These are phyloP conservation scores for Pseudonitzschia multiseries DNA, from an alignment of 108 stramenopile species.

Conservation along the genomic window DNA sequence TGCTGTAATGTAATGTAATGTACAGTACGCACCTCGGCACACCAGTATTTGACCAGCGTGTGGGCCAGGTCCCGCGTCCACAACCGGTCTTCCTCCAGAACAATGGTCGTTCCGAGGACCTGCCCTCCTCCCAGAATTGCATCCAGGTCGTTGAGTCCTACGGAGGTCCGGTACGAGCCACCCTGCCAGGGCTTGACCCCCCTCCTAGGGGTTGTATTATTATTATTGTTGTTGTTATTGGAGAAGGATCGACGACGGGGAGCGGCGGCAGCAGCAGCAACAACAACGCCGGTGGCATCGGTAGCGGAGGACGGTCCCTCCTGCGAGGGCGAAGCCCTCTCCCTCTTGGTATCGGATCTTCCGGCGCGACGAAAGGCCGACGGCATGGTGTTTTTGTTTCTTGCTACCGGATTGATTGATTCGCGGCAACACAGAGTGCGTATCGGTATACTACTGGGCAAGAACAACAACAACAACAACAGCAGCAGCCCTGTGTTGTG, in stretches of 20 bases:
- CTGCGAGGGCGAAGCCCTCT: not conserved
- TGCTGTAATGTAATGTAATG: not conserved
- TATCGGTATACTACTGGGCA: too few relatives aligned
- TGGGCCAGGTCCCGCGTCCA: slow-evolving; percentile 65
- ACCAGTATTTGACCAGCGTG: slow-evolving; percentile 73
- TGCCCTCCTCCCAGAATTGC: slow-evolving; percentile 74
- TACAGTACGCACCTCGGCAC: slow-evolving; percentile 56
- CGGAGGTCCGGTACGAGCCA: slow-evolving; percentile 64
- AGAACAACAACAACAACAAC: too few relatives aligned
- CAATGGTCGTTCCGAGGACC: slow-evolving; percentile 63
- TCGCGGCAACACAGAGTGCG: too few relatives aligned
- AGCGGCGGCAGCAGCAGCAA: too few relatives aligned
- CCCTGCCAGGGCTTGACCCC: slow-evolving; percentile 44
- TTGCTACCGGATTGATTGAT: not conserved
- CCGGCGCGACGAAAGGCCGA: slow-evolving; percentile 16
- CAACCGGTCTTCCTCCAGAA: slow-evolving; percentile 78
- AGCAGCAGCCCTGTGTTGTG: too few relatives aligned
- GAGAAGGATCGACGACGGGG: not conserved
- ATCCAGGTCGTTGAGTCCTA: slow-evolving; percentile 77
- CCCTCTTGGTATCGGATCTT: not conserved
- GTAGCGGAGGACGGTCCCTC: too few relatives aligned
- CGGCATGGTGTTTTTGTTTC: slow-evolving; percentile 28
- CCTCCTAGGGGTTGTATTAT: not conserved
- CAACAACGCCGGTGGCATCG: too few relatives aligned
- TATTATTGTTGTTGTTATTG: not conserved